Conservation (phyloP, 148 eudicot species). For the Spergularia bocconei region DNA sequence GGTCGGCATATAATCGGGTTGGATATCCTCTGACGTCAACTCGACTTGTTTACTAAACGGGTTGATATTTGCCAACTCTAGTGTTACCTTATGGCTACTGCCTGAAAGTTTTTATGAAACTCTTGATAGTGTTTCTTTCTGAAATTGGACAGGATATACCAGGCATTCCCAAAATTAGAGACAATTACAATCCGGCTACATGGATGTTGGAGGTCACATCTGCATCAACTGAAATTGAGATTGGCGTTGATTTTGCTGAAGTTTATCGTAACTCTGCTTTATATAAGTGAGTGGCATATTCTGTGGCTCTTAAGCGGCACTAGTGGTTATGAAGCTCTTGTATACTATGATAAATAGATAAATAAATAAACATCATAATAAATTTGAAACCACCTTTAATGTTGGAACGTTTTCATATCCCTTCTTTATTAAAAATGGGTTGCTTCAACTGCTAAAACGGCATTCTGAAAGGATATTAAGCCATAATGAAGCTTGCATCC, state of each 20-base stretch:
- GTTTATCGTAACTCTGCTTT: slow-evolving; percentile 45
- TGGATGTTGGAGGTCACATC: slow-evolving; percentile 92
- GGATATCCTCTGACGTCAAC: too few species aligned
- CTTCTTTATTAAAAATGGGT: background rate
- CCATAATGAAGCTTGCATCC: background rate
- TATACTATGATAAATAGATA: background rate
- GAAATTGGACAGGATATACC: slow-evolving; percentile 42
- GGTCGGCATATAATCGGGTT: too few species aligned
- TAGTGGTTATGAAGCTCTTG: background rate
- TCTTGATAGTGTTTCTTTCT: background rate
- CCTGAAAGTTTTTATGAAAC: background rate
- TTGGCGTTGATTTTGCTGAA: slow-evolving; percentile 62
- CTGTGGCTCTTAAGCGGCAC: background rate
- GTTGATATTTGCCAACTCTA: too few species aligned
- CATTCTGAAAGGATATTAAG: too few species aligned
- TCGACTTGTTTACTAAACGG: too few species aligned
- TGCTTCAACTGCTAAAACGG: too few species aligned
- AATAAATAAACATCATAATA: background rate
- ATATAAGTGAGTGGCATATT: slow-evolving; percentile 46
- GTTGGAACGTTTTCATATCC: background rate
- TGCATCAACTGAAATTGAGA: slow-evolving; percentile 58
- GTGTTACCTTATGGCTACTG: background rate
- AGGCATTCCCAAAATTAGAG: slow-evolving; percentile 63
- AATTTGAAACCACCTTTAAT: background rate
- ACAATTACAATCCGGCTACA: slow-evolving; percentile 82